Evolutionary conservation across 2,329 filamentous ascomycete genomes (phyloP).

Genomic region (Xylaria polymorpha): DNA sequence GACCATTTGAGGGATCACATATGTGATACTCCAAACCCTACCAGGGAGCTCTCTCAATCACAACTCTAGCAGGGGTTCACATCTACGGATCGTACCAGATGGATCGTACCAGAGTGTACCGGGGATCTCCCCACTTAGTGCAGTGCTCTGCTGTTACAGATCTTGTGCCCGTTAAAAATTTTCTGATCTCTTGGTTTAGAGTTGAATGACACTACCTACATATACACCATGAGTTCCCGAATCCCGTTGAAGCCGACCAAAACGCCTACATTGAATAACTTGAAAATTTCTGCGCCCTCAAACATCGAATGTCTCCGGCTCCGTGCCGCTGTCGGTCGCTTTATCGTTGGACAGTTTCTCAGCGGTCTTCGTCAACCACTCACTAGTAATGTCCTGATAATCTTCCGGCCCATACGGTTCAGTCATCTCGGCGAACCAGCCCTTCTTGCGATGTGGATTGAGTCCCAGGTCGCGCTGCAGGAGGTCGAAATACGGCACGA

Average conservation of each 20-base stretch:
- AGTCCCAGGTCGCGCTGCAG: slow-evolving; percentile 74
- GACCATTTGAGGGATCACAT: no score
- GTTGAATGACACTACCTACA: neutral
- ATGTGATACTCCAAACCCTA: no score
- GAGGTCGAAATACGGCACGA: slow-evolving; percentile 77
- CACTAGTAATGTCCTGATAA: slow-evolving; percentile 64
- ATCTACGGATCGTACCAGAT: no score
- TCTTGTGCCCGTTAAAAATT: neutral
- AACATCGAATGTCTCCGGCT: neutral
- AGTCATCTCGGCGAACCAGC: slow-evolving; percentile 63
- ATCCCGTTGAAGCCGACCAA: neutral
- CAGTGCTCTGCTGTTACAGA: no score
- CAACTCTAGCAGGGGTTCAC: no score
- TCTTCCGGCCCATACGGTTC: slow-evolving; percentile 69
- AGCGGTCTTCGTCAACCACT: slow-evolving; percentile 56
- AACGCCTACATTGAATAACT: neutral
- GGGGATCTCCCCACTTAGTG: no score
- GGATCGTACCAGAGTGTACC: no score
- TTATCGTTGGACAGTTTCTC: neutral
- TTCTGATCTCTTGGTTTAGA: neutral
- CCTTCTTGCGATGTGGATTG: slow-evolving; percentile 65
- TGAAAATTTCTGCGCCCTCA: neutral
- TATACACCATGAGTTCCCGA: neutral
- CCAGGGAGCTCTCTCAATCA: no score
- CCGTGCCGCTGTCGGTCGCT: neutral